Conservation (phyloP, 495 filamentous ascomycete species). For the Pyronema domesticum region DNA sequence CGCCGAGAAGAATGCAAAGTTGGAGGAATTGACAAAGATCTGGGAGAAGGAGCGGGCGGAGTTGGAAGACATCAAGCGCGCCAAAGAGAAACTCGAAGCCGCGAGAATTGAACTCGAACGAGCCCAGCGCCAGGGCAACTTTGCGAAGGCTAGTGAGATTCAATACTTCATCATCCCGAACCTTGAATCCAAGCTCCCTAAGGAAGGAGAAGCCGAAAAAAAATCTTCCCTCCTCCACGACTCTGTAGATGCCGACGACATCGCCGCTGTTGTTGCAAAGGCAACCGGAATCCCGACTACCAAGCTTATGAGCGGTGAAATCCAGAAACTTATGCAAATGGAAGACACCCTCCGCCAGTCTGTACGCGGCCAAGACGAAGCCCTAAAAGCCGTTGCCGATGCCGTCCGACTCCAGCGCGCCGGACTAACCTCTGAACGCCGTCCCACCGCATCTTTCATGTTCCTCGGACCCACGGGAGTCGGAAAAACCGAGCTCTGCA, state of each 20-base stretch:
- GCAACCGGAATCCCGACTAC: slow-evolving; percentile 83
- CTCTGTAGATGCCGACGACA: slow-evolving; percentile 83
- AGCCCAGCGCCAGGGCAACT: slow-evolving; percentile 81
- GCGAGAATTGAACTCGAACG: slow-evolving; percentile 70
- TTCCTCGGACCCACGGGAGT: slow-evolving; percentile 94
- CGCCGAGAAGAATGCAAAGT: slow-evolving; percentile 55
- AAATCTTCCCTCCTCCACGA: slow-evolving; percentile 63
- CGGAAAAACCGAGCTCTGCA: slow-evolving; percentile 93
- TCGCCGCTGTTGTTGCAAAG: slow-evolving; percentile 74
- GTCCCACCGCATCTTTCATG: slow-evolving; percentile 88
- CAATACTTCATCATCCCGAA: slow-evolving; percentile 70
- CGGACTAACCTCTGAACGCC: slow-evolving; percentile 75
- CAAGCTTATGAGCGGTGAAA: slow-evolving; percentile 79
- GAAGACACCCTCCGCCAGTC: slow-evolving; percentile 74
- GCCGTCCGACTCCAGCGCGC: slow-evolving; percentile 89
- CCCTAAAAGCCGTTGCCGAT: slow-evolving; percentile 74
- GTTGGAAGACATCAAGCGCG: slow-evolving; percentile 67
- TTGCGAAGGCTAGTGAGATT: slow-evolving; percentile 69
- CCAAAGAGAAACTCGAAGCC: slow-evolving; percentile 67
- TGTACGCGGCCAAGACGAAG: slow-evolving; percentile 85
- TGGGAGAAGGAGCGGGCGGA: slow-evolving; percentile 85
- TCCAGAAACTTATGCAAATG: slow-evolving; percentile 85
- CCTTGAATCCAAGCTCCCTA: slow-evolving; percentile 60
- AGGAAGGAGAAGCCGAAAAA: slow-evolving; percentile 41
- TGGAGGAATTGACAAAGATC: slow-evolving; percentile 43